A percentile compares a stretch with the other conserved stretches of the same genome.
Conservation (phyloP, 257 asterid species). For the Lycium barbarum region DNA sequence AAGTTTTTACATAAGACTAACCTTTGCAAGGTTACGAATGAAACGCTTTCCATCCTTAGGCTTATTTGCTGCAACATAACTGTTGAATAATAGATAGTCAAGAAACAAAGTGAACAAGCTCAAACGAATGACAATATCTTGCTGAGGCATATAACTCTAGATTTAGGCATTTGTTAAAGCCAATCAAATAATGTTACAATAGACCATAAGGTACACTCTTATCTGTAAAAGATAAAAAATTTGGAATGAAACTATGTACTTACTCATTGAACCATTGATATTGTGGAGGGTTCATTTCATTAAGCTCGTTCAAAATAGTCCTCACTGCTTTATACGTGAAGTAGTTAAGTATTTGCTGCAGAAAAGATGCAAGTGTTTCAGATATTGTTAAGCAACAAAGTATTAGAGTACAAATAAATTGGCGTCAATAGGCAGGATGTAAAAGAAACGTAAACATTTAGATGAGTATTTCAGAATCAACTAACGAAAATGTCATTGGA, state of each 20-base stretch:
- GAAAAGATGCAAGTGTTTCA: background rate
- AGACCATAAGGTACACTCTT: background rate
- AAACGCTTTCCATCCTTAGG: slow-evolving; percentile 71
- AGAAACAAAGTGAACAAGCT: background rate
- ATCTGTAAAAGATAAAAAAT: background rate
- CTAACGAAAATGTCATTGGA: background rate
- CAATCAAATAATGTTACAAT: background rate
- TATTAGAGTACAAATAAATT: background rate
- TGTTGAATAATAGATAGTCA: slow-evolving; percentile 37
- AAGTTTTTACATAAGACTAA: slow-evolving; percentile 30
- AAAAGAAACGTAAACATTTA: background rate
- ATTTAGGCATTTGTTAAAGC: background rate
- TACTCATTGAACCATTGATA: slow-evolving; percentile 90
- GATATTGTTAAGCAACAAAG: background rate
- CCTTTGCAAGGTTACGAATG: slow-evolving; percentile 81
- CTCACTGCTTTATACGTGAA: slow-evolving; percentile 95
- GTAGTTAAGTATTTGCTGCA: slow-evolving; percentile 81
- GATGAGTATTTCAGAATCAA: background rate
- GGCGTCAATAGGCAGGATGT: background rate
- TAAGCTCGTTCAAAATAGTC: slow-evolving; percentile 85
- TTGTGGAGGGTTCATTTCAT: slow-evolving; percentile 89
- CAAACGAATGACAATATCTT: background rate
- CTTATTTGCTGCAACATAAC: slow-evolving; percentile 65
- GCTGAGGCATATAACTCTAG: too few relatives aligned
- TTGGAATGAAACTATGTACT: slow-evolving; percentile 34